These are phyloP conservation scores for Asterella californica DNA, from an alignment of 225 moss, liverwort and hornwort species.

Conservation along the genomic window DNA sequence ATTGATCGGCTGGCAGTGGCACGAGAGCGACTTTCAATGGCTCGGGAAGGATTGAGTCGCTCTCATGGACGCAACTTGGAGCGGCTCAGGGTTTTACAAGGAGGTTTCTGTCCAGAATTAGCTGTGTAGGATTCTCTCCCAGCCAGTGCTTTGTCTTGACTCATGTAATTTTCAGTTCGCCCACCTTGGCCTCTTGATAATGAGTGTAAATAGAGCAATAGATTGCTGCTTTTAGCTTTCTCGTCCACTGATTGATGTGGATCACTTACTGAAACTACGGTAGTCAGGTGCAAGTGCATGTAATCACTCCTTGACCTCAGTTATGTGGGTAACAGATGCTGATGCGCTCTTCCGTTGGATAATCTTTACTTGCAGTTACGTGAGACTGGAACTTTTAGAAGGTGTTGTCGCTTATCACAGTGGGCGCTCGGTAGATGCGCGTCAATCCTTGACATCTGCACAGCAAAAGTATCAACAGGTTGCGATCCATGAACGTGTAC, in stretches of 20 bases:
- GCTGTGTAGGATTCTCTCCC: conserved; percentile 54
- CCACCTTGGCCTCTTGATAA: neutral
- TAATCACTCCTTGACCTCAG: neutral
- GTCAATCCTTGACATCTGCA: conserved; percentile 68
- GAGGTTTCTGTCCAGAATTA: conserved; percentile 93
- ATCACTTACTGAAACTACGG: too few species aligned
- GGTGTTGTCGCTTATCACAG: conserved; percentile 91
- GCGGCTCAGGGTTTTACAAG: conserved; percentile 89
- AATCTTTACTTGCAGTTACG: conserved; percentile 46
- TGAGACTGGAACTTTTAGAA: conserved; percentile 87
- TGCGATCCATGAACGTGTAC: neutral
- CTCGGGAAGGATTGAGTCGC: conserved; percentile 78
- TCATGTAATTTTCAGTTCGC: neutral
- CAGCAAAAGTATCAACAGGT: conserved; percentile 75
- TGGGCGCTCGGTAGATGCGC: conserved; percentile 70
- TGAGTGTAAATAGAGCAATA: too few species aligned
- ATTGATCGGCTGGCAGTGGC: conserved; percentile 84
- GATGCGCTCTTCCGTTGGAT: neutral
- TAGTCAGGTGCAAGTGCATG: neutral
- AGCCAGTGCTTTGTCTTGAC: neutral
- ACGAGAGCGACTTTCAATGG: conserved; percentile 66
- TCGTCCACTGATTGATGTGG: neutral
- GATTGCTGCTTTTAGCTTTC: neutral
- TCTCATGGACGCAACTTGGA: conserved; percentile 86
- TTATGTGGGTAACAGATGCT: neutral